Conservation (phyloP, 2,329 filamentous ascomycete species). For the Aureobasidium mangrovei region DNA sequence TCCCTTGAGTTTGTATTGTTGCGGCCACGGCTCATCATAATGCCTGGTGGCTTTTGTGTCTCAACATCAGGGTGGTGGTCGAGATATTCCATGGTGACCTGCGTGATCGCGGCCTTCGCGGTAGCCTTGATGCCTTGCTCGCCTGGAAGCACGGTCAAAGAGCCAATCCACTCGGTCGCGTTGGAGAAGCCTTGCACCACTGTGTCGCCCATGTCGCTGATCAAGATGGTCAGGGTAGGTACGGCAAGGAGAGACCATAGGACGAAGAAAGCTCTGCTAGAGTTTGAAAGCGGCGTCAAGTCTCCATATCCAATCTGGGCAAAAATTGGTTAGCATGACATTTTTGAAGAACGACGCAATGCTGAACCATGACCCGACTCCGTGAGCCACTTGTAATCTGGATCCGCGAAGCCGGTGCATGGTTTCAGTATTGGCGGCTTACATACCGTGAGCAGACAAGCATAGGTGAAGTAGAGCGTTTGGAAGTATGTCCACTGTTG, state of each 20-base stretch:
- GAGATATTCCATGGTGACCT: slow-evolving; percentile 17
- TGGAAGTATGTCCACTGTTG: slow-evolving; percentile 45
- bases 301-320: slow-evolving; percentile 45
- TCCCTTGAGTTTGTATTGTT: not conserved
- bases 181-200: slow-evolving; percentile 47
- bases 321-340: not conserved
- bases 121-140: slow-evolving; percentile 34
- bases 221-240: slow-evolving; percentile 46
- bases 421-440: no score
- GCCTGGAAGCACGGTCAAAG: slow-evolving; percentile 45
- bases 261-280: slow-evolving; percentile 47
- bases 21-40: not conserved
- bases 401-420: no score
- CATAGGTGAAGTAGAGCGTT: slow-evolving; percentile 46
- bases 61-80: slow-evolving; percentile 14
- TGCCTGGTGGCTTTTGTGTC: slow-evolving; percentile 16
- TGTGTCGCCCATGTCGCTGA: slow-evolving; percentile 47
- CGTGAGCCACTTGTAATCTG: no score
- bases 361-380: no score
- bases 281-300: slow-evolving; percentile 37
- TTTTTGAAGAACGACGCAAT: no score
- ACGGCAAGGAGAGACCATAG: slow-evolving; percentile 49
- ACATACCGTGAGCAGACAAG: slow-evolving; percentile 37
- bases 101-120: slow-evolving; percentile 20
- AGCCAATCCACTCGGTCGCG: slow-evolving; percentile 47